Evolutionary conservation across 108 stramenopile genomes (phyloP), one percentile per base, ranked within the genome.

Genomic region (Conticribra guillardii): DNA sequence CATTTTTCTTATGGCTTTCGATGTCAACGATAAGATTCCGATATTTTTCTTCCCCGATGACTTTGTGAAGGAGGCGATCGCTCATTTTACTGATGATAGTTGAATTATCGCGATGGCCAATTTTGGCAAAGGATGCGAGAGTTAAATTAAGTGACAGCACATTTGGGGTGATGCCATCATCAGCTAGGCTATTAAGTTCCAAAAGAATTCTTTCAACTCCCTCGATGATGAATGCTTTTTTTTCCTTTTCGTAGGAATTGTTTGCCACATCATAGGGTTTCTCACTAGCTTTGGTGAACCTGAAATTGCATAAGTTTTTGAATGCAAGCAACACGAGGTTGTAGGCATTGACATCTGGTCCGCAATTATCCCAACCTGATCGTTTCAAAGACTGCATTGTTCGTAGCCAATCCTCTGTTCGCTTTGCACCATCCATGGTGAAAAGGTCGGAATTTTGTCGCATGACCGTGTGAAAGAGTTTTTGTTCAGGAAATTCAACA

Each of bases 381-480:
- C 59, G 14, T 2, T 54, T 46, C 0, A 79, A 50, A 1, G 56
- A 61, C 33, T 56, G 64, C 78, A 79, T 79, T 30, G 48, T 46
- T 11, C 57, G 44, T 14, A 79, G 24, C 78, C 69, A 79, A 28
- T 66, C 64, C 50, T 79, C 78, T 34, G 65, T 51, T 16, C 29
- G 29, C 48, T 59, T 52, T 11, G 58, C 57, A 49, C 70, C 78
- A 8, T 60, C 57, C 18, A 31, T 26, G 21, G 28, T 64, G 48
- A 29, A 67, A 5, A 67, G 52, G 24, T 71, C 69, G 33, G 48
- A 16, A 48, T 79, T 79, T 55, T 60, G 69, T 44, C 78, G 63
- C 52, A 79, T 67, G 24, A 79, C 78, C 14, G 52, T 55, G 64
- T 71, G 78, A 44, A 79, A 79, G 28, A 79, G 56, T 29, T 65